These are phyloP conservation scores for Aspergillus niger DNA, from an alignment of 2,329 filamentous ascomycete genomes.

Conservation along the genomic window DNA sequence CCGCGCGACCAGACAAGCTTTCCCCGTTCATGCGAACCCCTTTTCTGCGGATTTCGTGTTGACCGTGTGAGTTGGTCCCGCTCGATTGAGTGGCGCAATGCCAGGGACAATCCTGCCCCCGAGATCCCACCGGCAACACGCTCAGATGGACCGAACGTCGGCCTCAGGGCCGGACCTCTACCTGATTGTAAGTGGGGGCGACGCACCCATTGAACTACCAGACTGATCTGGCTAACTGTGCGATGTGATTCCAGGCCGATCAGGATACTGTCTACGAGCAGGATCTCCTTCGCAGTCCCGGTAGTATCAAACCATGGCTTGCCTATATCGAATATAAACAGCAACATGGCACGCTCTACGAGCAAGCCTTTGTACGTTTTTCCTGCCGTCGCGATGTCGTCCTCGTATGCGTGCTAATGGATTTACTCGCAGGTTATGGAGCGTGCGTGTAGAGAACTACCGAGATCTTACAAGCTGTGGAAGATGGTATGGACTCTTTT, in stretches of 20 bases:
- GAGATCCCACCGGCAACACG: slow-evolving; percentile 47
- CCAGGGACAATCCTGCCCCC: slow-evolving; percentile 53
- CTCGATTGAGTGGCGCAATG: slow-evolving; percentile 49
- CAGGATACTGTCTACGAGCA: slow-evolving; percentile 97
- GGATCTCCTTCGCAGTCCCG: slow-evolving; percentile 82
- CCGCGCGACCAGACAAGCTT: slow-evolving; percentile 30
- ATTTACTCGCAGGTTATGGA: slow-evolving; percentile 65
- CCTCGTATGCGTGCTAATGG: slow-evolving; percentile 11
- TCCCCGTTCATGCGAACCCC: slow-evolving; percentile 29
- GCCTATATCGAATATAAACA: slow-evolving; percentile 90
- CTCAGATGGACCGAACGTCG: slow-evolving; percentile 46
- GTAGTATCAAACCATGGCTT: slow-evolving; percentile 90
- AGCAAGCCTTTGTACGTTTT: slow-evolving; percentile 71
- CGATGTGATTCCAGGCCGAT: slow-evolving; percentile 61
- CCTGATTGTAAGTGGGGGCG: slow-evolving; percentile 43
- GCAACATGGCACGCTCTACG: slow-evolving; percentile 78
- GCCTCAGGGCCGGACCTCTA: slow-evolving; percentile 48
- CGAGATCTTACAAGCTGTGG: slow-evolving; percentile 97
- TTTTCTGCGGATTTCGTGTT: slow-evolving; percentile 29
- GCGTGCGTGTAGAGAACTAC: slow-evolving; percentile 83
- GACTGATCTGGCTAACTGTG: slow-evolving; percentile 36
- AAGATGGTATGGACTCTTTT: slow-evolving; percentile 67
- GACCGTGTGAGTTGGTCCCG: slow-evolving; percentile 38
- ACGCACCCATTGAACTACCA: slow-evolving; percentile 5
- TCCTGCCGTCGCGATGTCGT: not conserved